Base-by-base conservation (phyloP, 352 stramenopile species). In the Lagenidium giganteum region DNA sequence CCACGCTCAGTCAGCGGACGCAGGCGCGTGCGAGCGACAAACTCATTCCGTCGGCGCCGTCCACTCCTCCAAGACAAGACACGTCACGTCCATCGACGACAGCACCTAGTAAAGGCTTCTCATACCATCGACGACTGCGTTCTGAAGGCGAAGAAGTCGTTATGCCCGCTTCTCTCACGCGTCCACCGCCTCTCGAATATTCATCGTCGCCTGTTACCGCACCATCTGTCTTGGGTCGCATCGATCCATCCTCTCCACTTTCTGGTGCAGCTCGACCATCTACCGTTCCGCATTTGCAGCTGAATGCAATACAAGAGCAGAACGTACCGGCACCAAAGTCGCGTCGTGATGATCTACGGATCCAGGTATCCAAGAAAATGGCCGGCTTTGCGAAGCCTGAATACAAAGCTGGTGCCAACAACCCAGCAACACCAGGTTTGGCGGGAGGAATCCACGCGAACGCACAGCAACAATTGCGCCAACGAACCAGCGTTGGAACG, bases 331-430 rank as follows among this genome's bases (percentile, higher is more conserved):
- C 35, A 2, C 40, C 54, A 30, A 62, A 58, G 25, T 54, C 48
- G 14, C 30, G 47, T n/a, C 68, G 74, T 17, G 58, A 82, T 57
- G 54, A 86, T 45, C 54, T 91, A 32, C 74, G 79, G 18, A 85
- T 91, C 28, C 74, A 82, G 58, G 64, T 88, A 12, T 83, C 77
- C 12, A 91, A 88, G 47, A 87, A 85, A 33, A 90, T 87, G 65
- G 77, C 72, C 12, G 68, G 45, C 5, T 33, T 54, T 9, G 51
- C 40, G 20, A n/a, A n/a, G n/a, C n/a, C n/a, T n/a, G n/a, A n/a
- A n/a, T 37, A 32, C 4, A 49, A 53, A 2, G 29, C 39, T 14
- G 13, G 34, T 5, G 26, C 33, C 8, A 16, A 22, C 5, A 16
- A 14, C 7, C 34, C 33, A 13, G 6, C 36, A 16, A 7, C 40